Percentiles rank a stretch among this genome's conserved stretches.
Evolutionary conservation across 176 grass and related monocot genomes (phyloP).

Genomic region (Oryza nivara): DNA sequence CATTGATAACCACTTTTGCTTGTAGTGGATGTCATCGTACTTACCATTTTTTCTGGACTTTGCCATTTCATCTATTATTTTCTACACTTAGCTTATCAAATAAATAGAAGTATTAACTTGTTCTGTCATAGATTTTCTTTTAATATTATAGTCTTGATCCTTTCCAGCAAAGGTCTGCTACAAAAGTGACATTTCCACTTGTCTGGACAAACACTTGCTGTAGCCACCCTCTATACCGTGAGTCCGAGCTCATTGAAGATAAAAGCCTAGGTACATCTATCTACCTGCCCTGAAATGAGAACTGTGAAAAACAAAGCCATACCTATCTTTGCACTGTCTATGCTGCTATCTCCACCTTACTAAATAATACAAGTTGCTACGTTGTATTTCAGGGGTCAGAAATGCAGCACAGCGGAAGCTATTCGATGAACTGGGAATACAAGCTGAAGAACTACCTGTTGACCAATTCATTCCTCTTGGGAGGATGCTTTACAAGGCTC

Average conservation of each 20-base stretch:
- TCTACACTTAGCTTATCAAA: neutral
- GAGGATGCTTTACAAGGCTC: slow-evolving; percentile 90
- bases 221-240: slow-evolving; percentile 86
- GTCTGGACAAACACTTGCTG: slow-evolving; percentile 95
- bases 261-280: slow-evolving; percentile 60
- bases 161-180: slow-evolving; percentile 75
- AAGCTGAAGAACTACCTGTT: slow-evolving; percentile 68
- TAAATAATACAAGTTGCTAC: neutral
- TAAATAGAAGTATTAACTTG: neutral
- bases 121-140: neutral
- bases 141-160: slow-evolving; percentile 1
- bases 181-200: slow-evolving; percentile 92
- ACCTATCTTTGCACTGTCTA: neutral
- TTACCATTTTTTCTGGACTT: neutral
- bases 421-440: slow-evolving; percentile 91
- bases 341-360: slow-evolving; percentile 12
- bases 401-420: slow-evolving; percentile 88
- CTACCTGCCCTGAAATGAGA: neutral
- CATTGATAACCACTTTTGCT: neutral
- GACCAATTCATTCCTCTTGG: slow-evolving; percentile 83
- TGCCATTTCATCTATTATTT: neutral
- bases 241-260: slow-evolving; percentile 84
- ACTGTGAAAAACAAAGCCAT: neutral
- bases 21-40: neutral
- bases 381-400: slow-evolving; percentile 65